phyloP scores from a whole-genome alignment of 2,329 filamentous ascomycete genomes.

The Huntiella savannae region DNA sequence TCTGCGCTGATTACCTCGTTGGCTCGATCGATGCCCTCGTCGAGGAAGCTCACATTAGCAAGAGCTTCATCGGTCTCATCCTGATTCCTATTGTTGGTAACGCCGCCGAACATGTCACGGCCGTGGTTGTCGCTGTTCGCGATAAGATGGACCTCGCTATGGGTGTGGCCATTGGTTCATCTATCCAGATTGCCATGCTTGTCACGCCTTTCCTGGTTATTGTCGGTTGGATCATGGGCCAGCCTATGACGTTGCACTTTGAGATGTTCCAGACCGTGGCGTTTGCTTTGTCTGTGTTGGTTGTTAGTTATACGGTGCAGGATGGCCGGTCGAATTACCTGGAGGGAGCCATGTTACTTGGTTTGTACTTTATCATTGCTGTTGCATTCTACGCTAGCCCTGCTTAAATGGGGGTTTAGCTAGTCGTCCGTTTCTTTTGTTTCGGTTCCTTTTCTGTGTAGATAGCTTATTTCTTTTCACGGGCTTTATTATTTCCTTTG shows the following conservation, averaged over 20 bases:
- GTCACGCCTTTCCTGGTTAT: slow-evolving; percentile 67
- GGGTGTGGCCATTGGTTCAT: slow-evolving; percentile 64
- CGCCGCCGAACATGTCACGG: slow-evolving; percentile 64
- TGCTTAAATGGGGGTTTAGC: slow-evolving; percentile 12
- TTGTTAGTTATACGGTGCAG: slow-evolving; percentile 58
- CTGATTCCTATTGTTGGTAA: slow-evolving; percentile 66
- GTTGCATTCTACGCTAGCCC: slow-evolving; percentile 40
- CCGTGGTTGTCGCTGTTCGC: slow-evolving; percentile 58
- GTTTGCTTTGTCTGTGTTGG: slow-evolving; percentile 56
- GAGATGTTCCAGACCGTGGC: slow-evolving; percentile 76
- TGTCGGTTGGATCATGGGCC: slow-evolving; percentile 56
- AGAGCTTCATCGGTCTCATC: slow-evolving; percentile 65
- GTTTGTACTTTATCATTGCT: slow-evolving; percentile 40
- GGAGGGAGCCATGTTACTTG: slow-evolving; percentile 50
- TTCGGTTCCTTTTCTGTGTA: neutral
- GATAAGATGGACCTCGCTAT: slow-evolving; percentile 60
- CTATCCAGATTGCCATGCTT: slow-evolving; percentile 65
- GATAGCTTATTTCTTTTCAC: neutral
- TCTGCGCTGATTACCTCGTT: slow-evolving; percentile 62
- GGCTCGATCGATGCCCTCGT: slow-evolving; percentile 58
- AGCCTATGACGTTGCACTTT: slow-evolving; percentile 62
- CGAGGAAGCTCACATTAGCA: slow-evolving; percentile 49
- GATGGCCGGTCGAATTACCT: slow-evolving; percentile 74
- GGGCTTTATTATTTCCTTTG: neutral
- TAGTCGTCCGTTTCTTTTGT: neutral